These are phyloP conservation scores for Talaromyces proteolyticus DNA, from an alignment of 495 filamentous ascomycete genomes.

Conservation along the genomic window DNA sequence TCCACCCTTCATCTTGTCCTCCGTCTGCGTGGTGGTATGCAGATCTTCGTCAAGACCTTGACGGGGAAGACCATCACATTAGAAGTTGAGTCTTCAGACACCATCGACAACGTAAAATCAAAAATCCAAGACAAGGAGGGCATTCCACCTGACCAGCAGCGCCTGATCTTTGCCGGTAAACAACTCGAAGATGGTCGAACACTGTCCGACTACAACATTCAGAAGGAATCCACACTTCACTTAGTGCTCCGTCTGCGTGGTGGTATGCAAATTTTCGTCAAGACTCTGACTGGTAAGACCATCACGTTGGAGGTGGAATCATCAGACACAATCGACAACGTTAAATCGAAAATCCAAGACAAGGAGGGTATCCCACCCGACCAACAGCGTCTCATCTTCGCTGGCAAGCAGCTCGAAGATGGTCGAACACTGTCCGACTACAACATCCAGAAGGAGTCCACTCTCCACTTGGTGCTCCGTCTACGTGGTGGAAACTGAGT, in stretches of 20 bases:
- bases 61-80: slow-evolving; percentile 70
- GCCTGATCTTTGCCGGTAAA: slow-evolving; percentile 97
- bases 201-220: slow-evolving; percentile 96
- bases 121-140: slow-evolving; percentile 99
- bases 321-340: slow-evolving; percentile 89
- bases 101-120: slow-evolving; percentile 96
- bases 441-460: slow-evolving; percentile 93
- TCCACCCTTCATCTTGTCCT: slow-evolving; percentile 65
- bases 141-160: slow-evolving; percentile 95
- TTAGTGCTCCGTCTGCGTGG: slow-evolving; percentile 94
- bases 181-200: slow-evolving; percentile 97
- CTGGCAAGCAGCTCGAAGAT: slow-evolving; percentile 87
- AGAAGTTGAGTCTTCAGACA: slow-evolving; percentile 75
- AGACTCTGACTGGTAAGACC: slow-evolving; percentile 89
- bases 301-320: slow-evolving; percentile 87
- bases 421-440: slow-evolving; percentile 80
- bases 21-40: slow-evolving; percentile 70
- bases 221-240: slow-evolving; percentile 98
- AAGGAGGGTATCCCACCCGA: slow-evolving; percentile 90
- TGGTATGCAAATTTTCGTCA: slow-evolving; percentile 96
- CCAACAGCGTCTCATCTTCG: slow-evolving; percentile 86
- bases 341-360: slow-evolving; percentile 89
- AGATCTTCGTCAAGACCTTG: slow-evolving; percentile 68
- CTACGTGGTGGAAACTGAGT: slow-evolving; percentile 50
- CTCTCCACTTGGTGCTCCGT: slow-evolving; percentile 80